These are phyloP conservation scores for Leccinellum rugosiceps DNA, from an alignment of 768 basidiomycete genomes.

Conservation along the genomic window DNA sequence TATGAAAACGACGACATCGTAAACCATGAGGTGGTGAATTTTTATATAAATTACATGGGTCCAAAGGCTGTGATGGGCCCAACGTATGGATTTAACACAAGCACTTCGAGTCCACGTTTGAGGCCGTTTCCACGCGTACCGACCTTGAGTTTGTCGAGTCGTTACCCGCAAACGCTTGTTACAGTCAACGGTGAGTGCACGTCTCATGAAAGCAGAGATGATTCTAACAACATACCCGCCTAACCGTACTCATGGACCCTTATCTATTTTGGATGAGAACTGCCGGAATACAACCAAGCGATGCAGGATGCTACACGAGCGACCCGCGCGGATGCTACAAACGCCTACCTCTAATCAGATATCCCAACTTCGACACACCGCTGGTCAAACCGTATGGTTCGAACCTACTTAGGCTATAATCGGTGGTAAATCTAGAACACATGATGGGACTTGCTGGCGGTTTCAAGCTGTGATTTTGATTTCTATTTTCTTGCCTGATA, in stretches of 20 bases:
- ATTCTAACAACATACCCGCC: constrained; percentile 36
- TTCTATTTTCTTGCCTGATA: not conserved
- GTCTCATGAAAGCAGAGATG: not conserved
- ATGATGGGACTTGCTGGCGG: constrained; percentile 63
- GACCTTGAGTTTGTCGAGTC: constrained; percentile 8
- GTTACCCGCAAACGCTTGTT: not conserved
- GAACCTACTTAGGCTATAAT: constrained; percentile 37
- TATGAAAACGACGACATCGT: constrained; percentile 8
- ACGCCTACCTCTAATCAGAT: constrained; percentile 46
- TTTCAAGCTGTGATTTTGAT: constrained; percentile 39
- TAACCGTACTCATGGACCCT: constrained; percentile 30
- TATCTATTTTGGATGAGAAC: constrained; percentile 33
- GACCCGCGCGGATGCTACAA: constrained; percentile 37
- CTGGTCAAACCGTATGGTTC: constrained; percentile 45
- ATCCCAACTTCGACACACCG: constrained; percentile 50
- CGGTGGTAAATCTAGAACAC: constrained; percentile 45
- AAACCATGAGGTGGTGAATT: constrained; percentile 6
- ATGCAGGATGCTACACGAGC: constrained; percentile 36
- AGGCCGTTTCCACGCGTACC: constrained; percentile 1
- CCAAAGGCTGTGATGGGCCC: constrained; percentile 4
- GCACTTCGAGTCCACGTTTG: no score
- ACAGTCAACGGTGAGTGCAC: not conserved
- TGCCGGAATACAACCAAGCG: not conserved
- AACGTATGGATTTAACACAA: not conserved
- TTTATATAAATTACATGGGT: constrained; percentile 4